Conservation (phyloP, 225 moss, liverwort and hornwort genomes). For the Antitrichia curtipendula region DNA sequence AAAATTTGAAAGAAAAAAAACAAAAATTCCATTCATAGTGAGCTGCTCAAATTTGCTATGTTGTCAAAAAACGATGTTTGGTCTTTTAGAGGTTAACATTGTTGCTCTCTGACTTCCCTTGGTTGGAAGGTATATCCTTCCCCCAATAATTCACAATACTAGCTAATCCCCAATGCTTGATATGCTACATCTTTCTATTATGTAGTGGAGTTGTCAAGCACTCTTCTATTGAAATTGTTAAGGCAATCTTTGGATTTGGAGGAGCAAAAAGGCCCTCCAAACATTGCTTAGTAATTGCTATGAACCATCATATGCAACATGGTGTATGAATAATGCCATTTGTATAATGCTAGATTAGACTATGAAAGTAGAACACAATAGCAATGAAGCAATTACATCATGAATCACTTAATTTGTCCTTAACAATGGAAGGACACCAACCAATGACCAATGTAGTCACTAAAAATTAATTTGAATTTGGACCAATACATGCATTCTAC, state of each 20-base stretch:
- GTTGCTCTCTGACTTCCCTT: accelerated
- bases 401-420: neutral
- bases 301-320: neutral
- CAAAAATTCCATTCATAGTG: too few species aligned
- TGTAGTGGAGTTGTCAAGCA: accelerated
- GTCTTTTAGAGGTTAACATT: too few species aligned
- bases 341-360: too few species aligned
- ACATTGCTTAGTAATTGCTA: neutral
- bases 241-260: accelerated
- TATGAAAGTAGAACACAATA: neutral
- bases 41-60: too few species aligned
- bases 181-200: neutral
- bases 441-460: neutral
- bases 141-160: neutral
- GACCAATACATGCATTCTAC: neutral
- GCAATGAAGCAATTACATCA: neutral
- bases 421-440: accelerated
- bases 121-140: neutral
- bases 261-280: accelerated
- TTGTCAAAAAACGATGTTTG: too few species aligned
- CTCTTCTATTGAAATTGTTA: neutral
- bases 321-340: too few species aligned
- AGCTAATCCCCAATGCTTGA: neutral
- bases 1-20: too few species aligned
- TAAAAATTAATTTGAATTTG: too few species aligned